Evolutionary conservation across 225 moss, liverwort and hornwort genomes (phyloP).

Genomic region (Takakia lepidozioides): DNA sequence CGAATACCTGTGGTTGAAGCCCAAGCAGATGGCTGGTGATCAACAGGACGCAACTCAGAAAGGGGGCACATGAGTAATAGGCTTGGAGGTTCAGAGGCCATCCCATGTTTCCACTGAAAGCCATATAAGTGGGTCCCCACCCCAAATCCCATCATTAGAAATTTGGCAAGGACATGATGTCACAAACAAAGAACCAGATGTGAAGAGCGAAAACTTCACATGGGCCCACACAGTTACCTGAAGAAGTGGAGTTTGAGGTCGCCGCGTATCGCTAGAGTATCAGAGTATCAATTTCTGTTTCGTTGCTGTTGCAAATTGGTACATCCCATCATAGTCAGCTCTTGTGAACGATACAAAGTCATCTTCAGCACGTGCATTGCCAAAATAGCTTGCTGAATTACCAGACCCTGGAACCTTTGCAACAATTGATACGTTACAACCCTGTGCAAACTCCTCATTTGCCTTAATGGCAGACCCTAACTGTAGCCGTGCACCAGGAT

Average conservation of each 20-base stretch:
- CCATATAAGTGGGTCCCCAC: too few relatives aligned
- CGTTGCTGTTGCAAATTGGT: conserved; percentile 72
- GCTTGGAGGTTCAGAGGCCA: conserved; percentile 72
- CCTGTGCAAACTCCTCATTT: conserved; percentile 6
- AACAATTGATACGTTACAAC: conserved; percentile 30
- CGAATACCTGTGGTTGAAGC: conserved; percentile 26
- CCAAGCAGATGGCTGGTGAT: conserved; percentile 8
- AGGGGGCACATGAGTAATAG: conserved; percentile 69
- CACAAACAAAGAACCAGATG: too few relatives aligned
- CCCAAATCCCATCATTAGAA: neutral
- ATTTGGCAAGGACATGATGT: too few relatives aligned
- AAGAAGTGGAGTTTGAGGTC: conserved; percentile 66
- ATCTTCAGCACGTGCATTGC: conserved; percentile 27
- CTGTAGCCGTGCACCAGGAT: conserved; percentile 14
- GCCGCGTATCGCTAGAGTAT: conserved; percentile 69
- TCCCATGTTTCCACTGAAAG: conserved; percentile 92
- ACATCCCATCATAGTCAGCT: conserved; percentile 40
- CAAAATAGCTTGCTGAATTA: conserved; percentile 26
- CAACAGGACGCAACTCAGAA: conserved; percentile 22
- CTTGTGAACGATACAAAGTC: conserved; percentile 50
- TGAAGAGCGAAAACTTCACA: too few relatives aligned
- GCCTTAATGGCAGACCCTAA: conserved; percentile 15
- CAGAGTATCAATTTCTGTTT: conserved; percentile 60
- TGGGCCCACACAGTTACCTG: conserved; percentile 48
- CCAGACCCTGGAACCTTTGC: conserved; percentile 35